Conservation (phyloP, 1,284 basidiomycete genomes). For the Naganishia sp. region DNA sequence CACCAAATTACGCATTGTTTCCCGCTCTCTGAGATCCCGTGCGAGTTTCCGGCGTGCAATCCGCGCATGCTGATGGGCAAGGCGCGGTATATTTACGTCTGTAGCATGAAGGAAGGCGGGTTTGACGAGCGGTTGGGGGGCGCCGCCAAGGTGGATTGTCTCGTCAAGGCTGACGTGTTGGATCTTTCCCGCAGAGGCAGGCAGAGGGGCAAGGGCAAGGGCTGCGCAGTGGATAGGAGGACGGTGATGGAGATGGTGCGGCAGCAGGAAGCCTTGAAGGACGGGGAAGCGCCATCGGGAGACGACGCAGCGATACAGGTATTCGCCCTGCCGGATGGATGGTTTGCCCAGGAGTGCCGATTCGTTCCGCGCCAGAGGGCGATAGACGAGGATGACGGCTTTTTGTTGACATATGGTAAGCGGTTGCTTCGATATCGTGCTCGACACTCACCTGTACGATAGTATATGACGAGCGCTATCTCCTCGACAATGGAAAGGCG, state of each 20-base stretch:
- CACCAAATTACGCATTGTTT: conserved; percentile 52
- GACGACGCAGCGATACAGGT: conserved; percentile 48
- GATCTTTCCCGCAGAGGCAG: conserved; percentile 47
- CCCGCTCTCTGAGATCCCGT: conserved; percentile 56
- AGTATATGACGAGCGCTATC: conserved; percentile 55
- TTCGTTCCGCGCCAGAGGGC: conserved; percentile 51
- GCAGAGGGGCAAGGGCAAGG: conserved; percentile 39
- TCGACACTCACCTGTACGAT: not conserved
- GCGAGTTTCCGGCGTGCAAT: conserved; percentile 56
- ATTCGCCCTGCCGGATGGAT: conserved; percentile 53
- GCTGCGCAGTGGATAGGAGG: conserved; percentile 50
- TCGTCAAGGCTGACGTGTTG: conserved; percentile 56
- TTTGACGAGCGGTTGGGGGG: conserved; percentile 57
- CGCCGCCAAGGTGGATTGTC: conserved; percentile 57
- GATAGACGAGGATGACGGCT: conserved; percentile 54
- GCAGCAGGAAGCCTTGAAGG: conserved; percentile 37
- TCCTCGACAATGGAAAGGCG: conserved; percentile 50
- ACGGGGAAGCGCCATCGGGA: conserved; percentile 16
- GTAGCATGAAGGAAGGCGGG: conserved; percentile 50
- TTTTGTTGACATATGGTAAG: conserved; percentile 55
- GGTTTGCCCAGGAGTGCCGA: conserved; percentile 56
- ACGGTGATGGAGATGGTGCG: conserved; percentile 50
- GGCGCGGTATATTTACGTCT: conserved; percentile 55
- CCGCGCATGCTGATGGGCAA: conserved; percentile 51
- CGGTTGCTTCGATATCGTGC: not conserved